These are phyloP conservation scores for Trametes sp. DNA, from an alignment of 1,284 basidiomycete genomes.

Conservation along the genomic window DNA sequence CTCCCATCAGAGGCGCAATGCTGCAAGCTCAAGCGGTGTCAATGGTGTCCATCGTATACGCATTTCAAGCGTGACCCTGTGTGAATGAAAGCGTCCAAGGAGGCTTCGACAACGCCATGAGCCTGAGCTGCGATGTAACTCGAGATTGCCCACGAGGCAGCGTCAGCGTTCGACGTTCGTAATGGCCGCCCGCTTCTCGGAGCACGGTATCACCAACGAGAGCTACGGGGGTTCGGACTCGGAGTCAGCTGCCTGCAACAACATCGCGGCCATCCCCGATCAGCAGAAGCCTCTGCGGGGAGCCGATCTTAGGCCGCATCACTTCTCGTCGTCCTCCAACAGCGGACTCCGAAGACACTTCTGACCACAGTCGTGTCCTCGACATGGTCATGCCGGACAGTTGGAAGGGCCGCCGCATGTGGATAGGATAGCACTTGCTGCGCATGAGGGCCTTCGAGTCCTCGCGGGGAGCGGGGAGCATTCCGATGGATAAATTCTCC, in stretches of 20 bases:
- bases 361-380: conserved; percentile 4
- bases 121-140: not conserved
- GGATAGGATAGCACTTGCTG: too few relatives aligned
- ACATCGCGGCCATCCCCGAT: conserved; percentile 7
- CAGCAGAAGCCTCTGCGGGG: not conserved
- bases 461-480: not conserved
- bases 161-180: too few relatives aligned
- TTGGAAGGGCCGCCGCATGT: not conserved
- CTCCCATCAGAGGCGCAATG: not conserved
- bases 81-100: not conserved
- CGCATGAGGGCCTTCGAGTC: not conserved
- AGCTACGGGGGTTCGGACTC: not conserved
- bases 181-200: too few relatives aligned
- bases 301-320: not conserved
- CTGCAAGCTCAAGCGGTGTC: not conserved
- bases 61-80: not conserved
- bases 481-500: not conserved
- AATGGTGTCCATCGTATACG: not conserved
- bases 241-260: not conserved
- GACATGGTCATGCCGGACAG: not conserved
- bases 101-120: not conserved
- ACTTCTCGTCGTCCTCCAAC: not conserved
- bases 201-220: not conserved
- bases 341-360: not conserved
- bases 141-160: not conserved